These are phyloP conservation scores for Pseudopithomyces maydicus DNA, from an alignment of 2,329 filamentous ascomycete species.

Conservation along the genomic window DNA sequence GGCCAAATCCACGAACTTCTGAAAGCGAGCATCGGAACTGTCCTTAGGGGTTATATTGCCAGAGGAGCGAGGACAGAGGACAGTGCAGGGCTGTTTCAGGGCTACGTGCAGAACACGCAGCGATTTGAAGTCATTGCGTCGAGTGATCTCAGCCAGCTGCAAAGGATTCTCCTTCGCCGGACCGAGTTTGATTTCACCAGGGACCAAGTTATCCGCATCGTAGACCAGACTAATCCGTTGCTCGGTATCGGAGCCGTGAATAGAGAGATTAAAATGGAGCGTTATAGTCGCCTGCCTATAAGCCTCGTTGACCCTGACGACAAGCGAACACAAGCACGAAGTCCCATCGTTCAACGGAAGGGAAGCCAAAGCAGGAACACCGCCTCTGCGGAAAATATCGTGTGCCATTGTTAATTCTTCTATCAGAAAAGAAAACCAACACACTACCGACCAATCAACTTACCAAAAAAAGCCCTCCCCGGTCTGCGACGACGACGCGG, in stretches of 20 bases:
- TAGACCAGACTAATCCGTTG: not conserved
- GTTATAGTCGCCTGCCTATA: not conserved
- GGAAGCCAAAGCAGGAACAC: not conserved
- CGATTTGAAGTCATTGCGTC: not conserved
- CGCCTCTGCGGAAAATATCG: not conserved
- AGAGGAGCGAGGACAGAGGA: not conserved
- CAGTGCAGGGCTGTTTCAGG: not conserved
- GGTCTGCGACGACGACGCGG: not conserved
- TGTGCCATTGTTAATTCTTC: slow-evolving; percentile 3
- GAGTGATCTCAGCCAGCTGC: not conserved
- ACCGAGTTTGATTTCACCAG: not conserved
- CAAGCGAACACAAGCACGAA: not conserved
- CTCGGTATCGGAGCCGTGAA: not conserved
- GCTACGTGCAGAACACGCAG: not conserved
- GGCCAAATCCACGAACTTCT: not conserved
- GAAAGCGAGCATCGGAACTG: not conserved
- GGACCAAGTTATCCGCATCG: not conserved
- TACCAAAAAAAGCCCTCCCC: not conserved
- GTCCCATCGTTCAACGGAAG: not conserved
- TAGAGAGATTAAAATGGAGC: not conserved
- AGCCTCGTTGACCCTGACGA: not conserved
- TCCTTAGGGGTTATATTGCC: not conserved
- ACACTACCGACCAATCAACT: not conserved
- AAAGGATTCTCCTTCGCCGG: not conserved
- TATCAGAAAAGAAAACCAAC: not conserved